A percentile compares a stretch with the other conserved stretches of the same genome.
Conservation (phyloP, 192 early-diverging fungal genomes). For the Mortierella antarctica region DNA sequence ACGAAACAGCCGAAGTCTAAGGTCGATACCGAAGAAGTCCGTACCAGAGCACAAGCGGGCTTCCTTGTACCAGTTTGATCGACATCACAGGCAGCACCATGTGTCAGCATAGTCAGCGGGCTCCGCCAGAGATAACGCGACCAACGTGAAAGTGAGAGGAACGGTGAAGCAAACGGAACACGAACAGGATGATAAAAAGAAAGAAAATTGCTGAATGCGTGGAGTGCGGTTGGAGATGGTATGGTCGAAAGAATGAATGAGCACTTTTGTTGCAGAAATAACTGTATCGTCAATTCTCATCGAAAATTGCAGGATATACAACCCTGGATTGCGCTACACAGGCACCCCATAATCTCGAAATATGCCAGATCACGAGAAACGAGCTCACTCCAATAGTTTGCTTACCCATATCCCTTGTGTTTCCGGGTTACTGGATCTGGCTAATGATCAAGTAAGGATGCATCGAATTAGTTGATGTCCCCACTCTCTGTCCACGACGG, state of each 20-base stretch:
- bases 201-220: constrained; percentile 9
- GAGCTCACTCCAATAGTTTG: background rate
- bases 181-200: constrained; percentile 9
- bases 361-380: background rate
- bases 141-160: constrained; percentile 7
- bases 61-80: too few species aligned
- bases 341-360: background rate
- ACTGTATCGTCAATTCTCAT: too few species aligned
- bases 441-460: constrained; percentile 35
- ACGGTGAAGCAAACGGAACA: background rate
- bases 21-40: background rate
- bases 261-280: background rate
- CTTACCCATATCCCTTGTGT: constrained; percentile 86
- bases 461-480: background rate
- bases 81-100: background rate
- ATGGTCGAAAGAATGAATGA: constrained; percentile 23
- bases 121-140: background rate
- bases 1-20: background rate
- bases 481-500: background rate
- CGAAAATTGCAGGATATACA: too few species aligned
- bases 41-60: background rate
- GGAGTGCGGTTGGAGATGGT: background rate
- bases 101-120: background rate
- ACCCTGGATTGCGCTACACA: too few species aligned
- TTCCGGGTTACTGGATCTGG: constrained; percentile 75